Base-by-base conservation (phyloP, 2,329 filamentous ascomycete genomes). In the Aureobasidium sp. region DNA sequence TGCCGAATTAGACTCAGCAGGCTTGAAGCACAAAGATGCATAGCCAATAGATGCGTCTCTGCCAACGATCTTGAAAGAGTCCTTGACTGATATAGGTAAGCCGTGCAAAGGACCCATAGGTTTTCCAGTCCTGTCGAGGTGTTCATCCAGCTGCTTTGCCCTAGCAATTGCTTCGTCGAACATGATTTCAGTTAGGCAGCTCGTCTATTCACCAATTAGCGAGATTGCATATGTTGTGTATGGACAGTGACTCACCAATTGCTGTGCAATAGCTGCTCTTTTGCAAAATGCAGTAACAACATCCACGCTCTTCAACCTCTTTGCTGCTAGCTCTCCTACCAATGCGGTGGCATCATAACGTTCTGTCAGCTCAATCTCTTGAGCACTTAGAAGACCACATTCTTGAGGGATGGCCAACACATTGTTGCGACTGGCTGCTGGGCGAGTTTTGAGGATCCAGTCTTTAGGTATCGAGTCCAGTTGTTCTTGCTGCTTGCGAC, bases 21-120 rank as follows among this genome's bases (percentile, higher is more conserved):
- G 76, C 26, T 76, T 73, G 72, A 79, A 79, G 62, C 72, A 75
- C 3, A 79, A 69, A 0, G 70, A 69, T 5, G 75, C 76, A 3
- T 78, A 66, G 5, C 78, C 78, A 27, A 79, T 72, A 0, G 75
- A 71, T 2, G 72, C 66, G 66, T 76, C 74, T 62, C 70, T 68
- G 44, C 73, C 72, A 46, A 66, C 65, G 48, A 76, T 63, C 39
- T 69, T 69, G 69, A 75, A 76, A 26, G 50, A 55, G 29, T 84
- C 83, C 68, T 84, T 80, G 27, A 78, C 69, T 59, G 71, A 75
- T 63, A 77, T 81, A 0, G 83, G 83, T 2, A 86, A 70, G 24
- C 80, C 80, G 63, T 81, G 80, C 0, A 82, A 70, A 8, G 76
- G 74, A 1, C 78, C 78, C 10, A 77, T 68, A 0, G 77, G 74